A percentile compares a stretch with the other conserved stretches of the same genome.
These are phyloP conservation scores for Lolium rigidum DNA, from an alignment of 176 grass and related monocot genomes.

Conservation along the genomic window DNA sequence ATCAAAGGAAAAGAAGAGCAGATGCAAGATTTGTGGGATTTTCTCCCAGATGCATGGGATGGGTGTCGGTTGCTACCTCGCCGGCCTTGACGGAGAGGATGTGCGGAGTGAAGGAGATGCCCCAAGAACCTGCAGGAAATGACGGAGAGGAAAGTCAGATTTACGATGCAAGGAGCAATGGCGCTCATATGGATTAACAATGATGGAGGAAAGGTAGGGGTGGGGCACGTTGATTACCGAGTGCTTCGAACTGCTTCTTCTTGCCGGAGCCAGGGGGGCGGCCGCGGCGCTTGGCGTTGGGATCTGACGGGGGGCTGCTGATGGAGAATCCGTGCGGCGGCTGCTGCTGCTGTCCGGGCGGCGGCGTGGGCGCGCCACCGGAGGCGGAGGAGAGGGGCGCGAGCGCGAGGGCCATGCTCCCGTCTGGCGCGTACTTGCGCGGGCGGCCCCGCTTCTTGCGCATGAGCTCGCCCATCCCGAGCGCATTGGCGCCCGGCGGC, in stretches of 20 bases:
- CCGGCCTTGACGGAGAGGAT: slow-evolving; percentile 90
- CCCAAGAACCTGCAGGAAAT: slow-evolving; percentile 73
- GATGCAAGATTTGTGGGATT: slow-evolving; percentile 43
- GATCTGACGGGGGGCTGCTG: slow-evolving; percentile 74
- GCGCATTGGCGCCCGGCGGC: slow-evolving; percentile 34
- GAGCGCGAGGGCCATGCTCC: slow-evolving; percentile 80
- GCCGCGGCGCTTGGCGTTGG: slow-evolving; percentile 79
- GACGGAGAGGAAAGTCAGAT: slow-evolving; percentile 21
- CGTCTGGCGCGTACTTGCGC: slow-evolving; percentile 95
- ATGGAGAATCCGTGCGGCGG: slow-evolving; percentile 58
- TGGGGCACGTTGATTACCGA: slow-evolving; percentile 55
- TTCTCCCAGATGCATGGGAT: slow-evolving; percentile 5
- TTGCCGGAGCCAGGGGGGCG: slow-evolving; percentile 93
- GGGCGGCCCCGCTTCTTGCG: slow-evolving; percentile 96
- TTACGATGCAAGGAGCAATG: slow-evolving; percentile 21
- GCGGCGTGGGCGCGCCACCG: slow-evolving; percentile 16
- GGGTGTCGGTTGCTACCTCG: slow-evolving; percentile 60
- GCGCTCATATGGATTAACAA: not conserved
- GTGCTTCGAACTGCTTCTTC: slow-evolving; percentile 98
- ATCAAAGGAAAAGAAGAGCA: not conserved
- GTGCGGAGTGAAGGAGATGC: slow-evolving; percentile 95
- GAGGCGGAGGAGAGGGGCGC: slow-evolving; percentile 71
- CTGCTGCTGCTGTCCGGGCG: slow-evolving; percentile 19
- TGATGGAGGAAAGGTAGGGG: not conserved
- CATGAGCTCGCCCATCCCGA: slow-evolving; percentile 68